Conservation (phyloP, 2,329 filamentous ascomycete genomes). For the Phaeophleospora eucalypticola region DNA sequence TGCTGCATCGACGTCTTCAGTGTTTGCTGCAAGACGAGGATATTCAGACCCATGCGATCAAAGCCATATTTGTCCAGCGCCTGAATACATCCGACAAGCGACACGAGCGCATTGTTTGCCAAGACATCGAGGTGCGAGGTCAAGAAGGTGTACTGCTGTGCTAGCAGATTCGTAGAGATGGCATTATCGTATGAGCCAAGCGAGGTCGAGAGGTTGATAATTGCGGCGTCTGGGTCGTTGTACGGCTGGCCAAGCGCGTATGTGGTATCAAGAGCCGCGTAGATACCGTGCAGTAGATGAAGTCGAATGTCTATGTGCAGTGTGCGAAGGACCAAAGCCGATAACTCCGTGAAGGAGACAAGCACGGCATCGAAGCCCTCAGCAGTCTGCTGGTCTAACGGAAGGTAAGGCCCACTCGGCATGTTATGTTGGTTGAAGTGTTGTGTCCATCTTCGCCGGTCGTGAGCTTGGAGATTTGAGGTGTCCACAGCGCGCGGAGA, state of each 20-base stretch:
- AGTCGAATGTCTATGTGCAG: slow-evolving; percentile 85
- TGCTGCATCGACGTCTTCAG: slow-evolving; percentile 80
- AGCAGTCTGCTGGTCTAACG: slow-evolving; percentile 80
- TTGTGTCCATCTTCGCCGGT: slow-evolving; percentile 73
- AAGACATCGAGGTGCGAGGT: slow-evolving; percentile 71
- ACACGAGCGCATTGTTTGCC: slow-evolving; percentile 72
- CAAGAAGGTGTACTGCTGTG: slow-evolving; percentile 66
- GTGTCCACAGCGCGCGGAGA: slow-evolving; percentile 68
- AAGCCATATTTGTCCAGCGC: slow-evolving; percentile 82
- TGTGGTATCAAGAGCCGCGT: slow-evolving; percentile 46
- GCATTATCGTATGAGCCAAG: slow-evolving; percentile 86
- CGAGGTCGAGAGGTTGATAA: slow-evolving; percentile 78
- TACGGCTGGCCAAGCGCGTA: slow-evolving; percentile 65
- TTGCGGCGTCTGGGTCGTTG: slow-evolving; percentile 70
- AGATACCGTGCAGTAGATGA: slow-evolving; percentile 76
- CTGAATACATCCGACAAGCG: slow-evolving; percentile 64
- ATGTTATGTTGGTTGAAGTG: slow-evolving; percentile 12
- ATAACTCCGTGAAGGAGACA: slow-evolving; percentile 75
- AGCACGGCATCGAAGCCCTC: slow-evolving; percentile 85
- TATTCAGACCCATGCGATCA: slow-evolving; percentile 86
- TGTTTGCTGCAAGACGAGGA: slow-evolving; percentile 92
- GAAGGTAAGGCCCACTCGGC: slow-evolving; percentile 69
- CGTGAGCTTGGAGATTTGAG: slow-evolving; percentile 45
- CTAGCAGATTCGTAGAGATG: slow-evolving; percentile 66
- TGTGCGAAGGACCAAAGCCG: slow-evolving; percentile 72